phyloP scores from a whole-genome alignment of 495 filamentous ascomycete genomes.

The Penicillium ochrochloron region DNA sequence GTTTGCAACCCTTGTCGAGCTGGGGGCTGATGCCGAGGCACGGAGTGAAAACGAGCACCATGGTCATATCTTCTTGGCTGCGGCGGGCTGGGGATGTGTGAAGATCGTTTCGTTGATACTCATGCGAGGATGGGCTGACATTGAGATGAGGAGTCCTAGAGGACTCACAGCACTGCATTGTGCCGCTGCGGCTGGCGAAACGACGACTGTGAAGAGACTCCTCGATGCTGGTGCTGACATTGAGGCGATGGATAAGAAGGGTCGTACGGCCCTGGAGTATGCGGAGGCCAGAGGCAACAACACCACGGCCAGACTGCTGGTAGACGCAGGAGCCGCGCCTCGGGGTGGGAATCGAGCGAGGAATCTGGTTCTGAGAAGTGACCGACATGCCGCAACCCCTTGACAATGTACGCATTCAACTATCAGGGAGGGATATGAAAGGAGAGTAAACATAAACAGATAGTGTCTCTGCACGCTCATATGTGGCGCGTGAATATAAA shows the following conservation, averaged over 20 bases:
- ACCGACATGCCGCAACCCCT: background rate
- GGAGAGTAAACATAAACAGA: background rate
- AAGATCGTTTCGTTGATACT: background rate
- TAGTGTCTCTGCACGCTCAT: background rate
- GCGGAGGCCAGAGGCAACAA: background rate
- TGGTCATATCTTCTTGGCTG: background rate
- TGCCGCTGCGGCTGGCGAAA: background rate
- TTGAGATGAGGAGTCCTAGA: background rate
- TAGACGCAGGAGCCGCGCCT: background rate
- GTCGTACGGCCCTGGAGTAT: constrained; percentile 3
- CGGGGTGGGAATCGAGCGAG: background rate
- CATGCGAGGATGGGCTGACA: background rate
- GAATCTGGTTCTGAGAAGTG: background rate
- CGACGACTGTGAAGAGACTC: background rate
- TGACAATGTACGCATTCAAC: background rate
- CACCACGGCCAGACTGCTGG: background rate
- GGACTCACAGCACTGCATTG: constrained; percentile 2
- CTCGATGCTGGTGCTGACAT: background rate
- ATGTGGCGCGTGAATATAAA: background rate
- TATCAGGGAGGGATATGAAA: background rate
- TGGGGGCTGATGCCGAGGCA: background rate
- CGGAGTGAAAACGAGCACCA: background rate
- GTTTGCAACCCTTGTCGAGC: background rate
- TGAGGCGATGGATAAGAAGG: background rate
- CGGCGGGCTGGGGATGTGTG: background rate